Evolutionary conservation across 2,329 filamentous ascomycete genomes (phyloP), one percentile per base, ranked within the genome.

Genomic region (Aspergillus sp.): DNA sequence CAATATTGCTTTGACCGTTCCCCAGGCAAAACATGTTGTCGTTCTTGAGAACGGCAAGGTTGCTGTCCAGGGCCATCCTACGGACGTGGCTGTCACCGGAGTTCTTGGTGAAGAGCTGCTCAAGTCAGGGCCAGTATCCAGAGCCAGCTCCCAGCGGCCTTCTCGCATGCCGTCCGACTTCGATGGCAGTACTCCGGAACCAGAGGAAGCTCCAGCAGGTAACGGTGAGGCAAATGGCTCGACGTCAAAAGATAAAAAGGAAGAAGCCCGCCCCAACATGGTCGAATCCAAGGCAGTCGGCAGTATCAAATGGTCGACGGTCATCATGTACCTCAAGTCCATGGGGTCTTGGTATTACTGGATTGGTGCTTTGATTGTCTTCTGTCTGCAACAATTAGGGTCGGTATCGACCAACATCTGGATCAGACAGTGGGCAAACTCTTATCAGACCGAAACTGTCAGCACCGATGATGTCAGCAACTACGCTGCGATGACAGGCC

Each of bases 341-440:
- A 99, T 99, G 94, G 94, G 94, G n/a, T 81, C 87, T 4, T 96
- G 91, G 90, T 92, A 90, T 81, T 99, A 96, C 76, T 99, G 94
- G 94, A 71, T 88, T 45, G 76, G 89, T 32, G 88, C 92, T 17
- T 74, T 86, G 13, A 60, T 86, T 4, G 86, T 92, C 34, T 97
- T 99, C 66, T 80, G 81, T 23, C 76, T 88, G 42, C 92, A 97
- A 68, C 94, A 99, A 69, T 70, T 96, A 31, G 88, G 88, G 3
- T 88, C 88, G 20, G 88, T 97, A 2, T 90, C 88, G 0, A 95
- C 91, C 32, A 97, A 94, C 64, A 75, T 97, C 47, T 99, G 94
- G 94, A 96, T 99, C 64, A 84, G 90, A 62, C 80, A 93, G 69
- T 99, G 94, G 94, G 88, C 93, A 14, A 96, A 97, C 68, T 88